Evolutionary conservation across 441 rosid species (phyloP).

Genomic region (Corymbia calophylla): DNA sequence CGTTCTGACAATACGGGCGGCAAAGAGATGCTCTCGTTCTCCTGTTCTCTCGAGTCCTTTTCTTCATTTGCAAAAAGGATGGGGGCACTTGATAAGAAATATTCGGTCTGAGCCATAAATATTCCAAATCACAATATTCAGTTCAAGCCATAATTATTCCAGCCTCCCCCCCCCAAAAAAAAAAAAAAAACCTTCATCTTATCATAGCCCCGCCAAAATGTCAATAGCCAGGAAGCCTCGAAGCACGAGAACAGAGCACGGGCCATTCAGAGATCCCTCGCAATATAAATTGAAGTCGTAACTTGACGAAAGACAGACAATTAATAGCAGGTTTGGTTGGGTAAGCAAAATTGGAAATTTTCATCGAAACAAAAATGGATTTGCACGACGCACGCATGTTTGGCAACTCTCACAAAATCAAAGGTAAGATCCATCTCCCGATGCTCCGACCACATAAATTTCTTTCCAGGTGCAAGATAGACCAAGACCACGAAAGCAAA

Average conservation of each 20-base stretch:
- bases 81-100: fast-evolving
- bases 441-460: neutral
- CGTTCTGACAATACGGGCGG: neutral
- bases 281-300: neutral
- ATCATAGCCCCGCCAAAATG: neutral
- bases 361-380: neutral
- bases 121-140: neutral
- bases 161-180: too few relatives aligned
- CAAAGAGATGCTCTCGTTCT: neutral
- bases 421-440: neutral
- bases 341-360: neutral
- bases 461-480: neutral
- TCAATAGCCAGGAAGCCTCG: neutral
- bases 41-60: neutral
- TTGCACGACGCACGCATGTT: neutral
- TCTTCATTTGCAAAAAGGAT: neutral
- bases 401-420: neutral
- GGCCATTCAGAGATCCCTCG: neutral
- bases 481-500: neutral
- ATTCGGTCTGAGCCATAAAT: neutral
- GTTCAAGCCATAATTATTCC: too few relatives aligned
- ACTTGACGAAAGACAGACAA: neutral
- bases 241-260: too few relatives aligned
- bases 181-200: neutral
- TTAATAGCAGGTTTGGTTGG: neutral